phyloP scores from a whole-genome alignment of 148 eudicot genomes.

The Limonium bicolor region DNA sequence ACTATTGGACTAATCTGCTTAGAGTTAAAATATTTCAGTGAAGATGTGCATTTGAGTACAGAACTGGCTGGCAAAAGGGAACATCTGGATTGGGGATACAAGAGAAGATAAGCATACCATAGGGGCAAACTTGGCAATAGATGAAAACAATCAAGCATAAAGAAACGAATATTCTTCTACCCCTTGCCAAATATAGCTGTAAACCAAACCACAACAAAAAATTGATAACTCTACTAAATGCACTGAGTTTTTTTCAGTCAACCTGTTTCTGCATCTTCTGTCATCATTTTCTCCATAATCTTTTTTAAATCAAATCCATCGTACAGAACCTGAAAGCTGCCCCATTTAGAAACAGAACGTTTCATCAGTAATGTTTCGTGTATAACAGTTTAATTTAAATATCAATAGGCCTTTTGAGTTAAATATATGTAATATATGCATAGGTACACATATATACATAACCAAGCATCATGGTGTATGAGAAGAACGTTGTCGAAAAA shows the following conservation, averaged over 20 bases:
- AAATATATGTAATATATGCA: no score
- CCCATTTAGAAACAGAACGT: no score
- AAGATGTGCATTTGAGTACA: no score
- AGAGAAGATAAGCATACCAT: conserved; percentile 32
- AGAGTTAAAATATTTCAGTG: background rate
- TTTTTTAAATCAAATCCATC: no score
- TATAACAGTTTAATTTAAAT: no score
- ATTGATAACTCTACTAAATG: conserved; percentile 2
- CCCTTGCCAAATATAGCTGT: conserved; percentile 26
- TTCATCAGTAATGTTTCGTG: no score
- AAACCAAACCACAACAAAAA: conserved; percentile 3
- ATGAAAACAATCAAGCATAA: conserved; percentile 73
- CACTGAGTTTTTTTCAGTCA: conserved; percentile 3
- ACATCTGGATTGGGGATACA: background rate
- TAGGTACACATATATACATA: no score
- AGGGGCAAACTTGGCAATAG: conserved; percentile 68
- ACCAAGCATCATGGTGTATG: no score
- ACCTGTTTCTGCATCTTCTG: conserved; percentile 82
- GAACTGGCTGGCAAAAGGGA: background rate
- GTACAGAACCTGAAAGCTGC: no score
- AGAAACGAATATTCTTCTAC: conserved; percentile 78
- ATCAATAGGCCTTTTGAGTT: no score
- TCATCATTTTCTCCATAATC: conserved; percentile 48
- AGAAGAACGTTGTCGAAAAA: no score
- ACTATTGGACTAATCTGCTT: conserved; percentile 46